Percentiles rank a stretch among this genome's conserved stretches.
These are phyloP conservation scores for Chrysanthemum makinoi DNA, from an alignment of 129 eudicot species.

Conservation along the genomic window DNA sequence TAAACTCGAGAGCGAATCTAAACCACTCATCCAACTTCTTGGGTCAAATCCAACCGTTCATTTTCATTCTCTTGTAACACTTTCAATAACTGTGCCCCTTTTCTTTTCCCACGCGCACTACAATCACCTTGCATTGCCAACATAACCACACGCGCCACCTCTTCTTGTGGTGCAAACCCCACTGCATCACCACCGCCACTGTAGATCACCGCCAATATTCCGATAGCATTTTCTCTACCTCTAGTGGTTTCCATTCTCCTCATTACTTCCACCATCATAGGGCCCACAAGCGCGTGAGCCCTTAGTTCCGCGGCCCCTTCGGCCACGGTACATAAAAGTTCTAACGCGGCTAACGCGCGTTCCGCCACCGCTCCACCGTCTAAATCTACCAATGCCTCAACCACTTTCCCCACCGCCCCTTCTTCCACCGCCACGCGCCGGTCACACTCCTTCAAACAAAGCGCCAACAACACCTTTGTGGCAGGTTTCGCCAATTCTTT, in stretches of 20 bases:
- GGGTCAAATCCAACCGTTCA: slow-evolving; percentile 65
- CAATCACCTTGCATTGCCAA: slow-evolving; percentile 89
- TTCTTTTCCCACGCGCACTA: slow-evolving; percentile 81
- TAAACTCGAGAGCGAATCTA: slow-evolving; percentile 19
- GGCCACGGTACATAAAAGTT: slow-evolving; percentile 71
- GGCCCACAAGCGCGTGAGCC: slow-evolving; percentile 85
- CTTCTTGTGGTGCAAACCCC: slow-evolving; percentile 78
- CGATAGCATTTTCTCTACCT: slow-evolving; percentile 83
- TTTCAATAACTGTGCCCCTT: slow-evolving; percentile 89
- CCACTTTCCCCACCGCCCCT: slow-evolving; percentile 80
- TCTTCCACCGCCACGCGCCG: slow-evolving; percentile 79
- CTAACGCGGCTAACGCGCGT: slow-evolving; percentile 79
- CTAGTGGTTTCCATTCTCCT: slow-evolving; percentile 64
- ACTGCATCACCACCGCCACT: slow-evolving; percentile 44
- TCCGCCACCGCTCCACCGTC: slow-evolving; percentile 78
- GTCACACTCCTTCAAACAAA: slow-evolving; percentile 55
- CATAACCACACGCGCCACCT: slow-evolving; percentile 96
- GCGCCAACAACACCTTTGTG: slow-evolving; percentile 68
- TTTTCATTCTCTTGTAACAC: slow-evolving; percentile 65
- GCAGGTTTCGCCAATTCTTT: slow-evolving; percentile 49
- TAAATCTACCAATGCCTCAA: slow-evolving; percentile 76
- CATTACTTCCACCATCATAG: slow-evolving; percentile 93
- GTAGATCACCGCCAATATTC: slow-evolving; percentile 65
- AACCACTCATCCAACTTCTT: slow-evolving; percentile 42
- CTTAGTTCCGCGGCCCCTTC: slow-evolving; percentile 87